Base-by-base conservation (phyloP, 2,329 filamentous ascomycete genomes). In the Fusarium sp. region DNA sequence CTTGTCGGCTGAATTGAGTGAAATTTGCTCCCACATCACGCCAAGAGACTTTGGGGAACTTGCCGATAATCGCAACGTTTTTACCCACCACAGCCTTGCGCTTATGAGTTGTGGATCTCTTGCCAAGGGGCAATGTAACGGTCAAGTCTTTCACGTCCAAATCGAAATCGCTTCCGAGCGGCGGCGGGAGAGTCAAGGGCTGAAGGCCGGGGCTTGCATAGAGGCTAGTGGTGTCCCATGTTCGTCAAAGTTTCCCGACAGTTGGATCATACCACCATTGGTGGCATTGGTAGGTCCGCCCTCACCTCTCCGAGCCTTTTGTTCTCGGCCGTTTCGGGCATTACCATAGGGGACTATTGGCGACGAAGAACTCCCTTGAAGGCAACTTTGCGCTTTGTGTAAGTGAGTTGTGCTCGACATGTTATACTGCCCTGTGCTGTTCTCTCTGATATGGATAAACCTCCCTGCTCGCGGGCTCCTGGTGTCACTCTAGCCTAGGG, bases 241-340 rank as follows among this genome's bases (percentile, higher is more conserved):
- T 68, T 61, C 22, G 18, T 31, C 16, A 20, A 63, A 35, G 22
- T 39, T 64, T 64, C 61, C 61, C 48, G 48, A 64, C 33, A 43
- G 24, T 33, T 54, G 52, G 22, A 72, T 74, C 72, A 74, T 74
- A 57, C 69, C 72, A 75, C 61, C 18, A 50, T 43, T 62, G 60
- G 37, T 64, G 61, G 61, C 61, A 64, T 57, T 64, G 41, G 33
- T 57, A 43, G 48, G 41, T 43, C 48, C 50, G 61, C 10, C 54
- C 11, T 45, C 59, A 11, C 33, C 8, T 27, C 31, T 39, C 41
- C 6, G 29, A 14, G 41, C 35, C 16, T 24, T 43, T 35, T 18
- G 35, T 22, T 41, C 48, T 43, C 33, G 11, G 33, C 24, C 35
- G 33, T 43, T 45, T 29, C 29, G 50, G n/a, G 27, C 50, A 54